These are phyloP conservation scores for Pichia sp. DNA, from an alignment of 1,139 yeast genomes.

Conservation along the genomic window DNA sequence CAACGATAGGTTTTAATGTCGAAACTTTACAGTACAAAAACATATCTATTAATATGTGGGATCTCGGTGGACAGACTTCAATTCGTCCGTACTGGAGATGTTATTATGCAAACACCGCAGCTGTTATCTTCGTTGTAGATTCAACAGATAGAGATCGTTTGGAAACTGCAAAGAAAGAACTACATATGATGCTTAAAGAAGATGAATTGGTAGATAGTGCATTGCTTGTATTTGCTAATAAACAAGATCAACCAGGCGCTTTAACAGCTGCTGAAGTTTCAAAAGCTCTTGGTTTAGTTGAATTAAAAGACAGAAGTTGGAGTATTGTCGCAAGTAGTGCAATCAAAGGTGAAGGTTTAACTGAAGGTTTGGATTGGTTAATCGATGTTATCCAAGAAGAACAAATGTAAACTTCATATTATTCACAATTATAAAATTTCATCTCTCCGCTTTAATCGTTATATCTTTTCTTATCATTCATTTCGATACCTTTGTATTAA, in stretches of 20 bases:
- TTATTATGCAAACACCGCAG: slow-evolving; percentile 92
- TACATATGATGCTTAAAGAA: slow-evolving; percentile 86
- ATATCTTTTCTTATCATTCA: no score
- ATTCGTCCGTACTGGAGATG: slow-evolving; percentile 98
- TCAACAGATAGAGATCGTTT: slow-evolving; percentile 94
- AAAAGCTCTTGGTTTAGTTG: slow-evolving; percentile 77
- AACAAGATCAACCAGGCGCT: slow-evolving; percentile 96
- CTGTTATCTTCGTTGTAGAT: slow-evolving; percentile 93
- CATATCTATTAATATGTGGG: slow-evolving; percentile 82
- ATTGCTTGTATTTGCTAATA: slow-evolving; percentile 88
- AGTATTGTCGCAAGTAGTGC: slow-evolving; percentile 97
- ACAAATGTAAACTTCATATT: slow-evolving; percentile 42
- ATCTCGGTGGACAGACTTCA: slow-evolving; percentile 94
- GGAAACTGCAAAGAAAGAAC: slow-evolving; percentile 79
- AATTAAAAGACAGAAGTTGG: slow-evolving; percentile 94
- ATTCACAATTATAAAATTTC: no score
- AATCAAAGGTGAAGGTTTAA: slow-evolving; percentile 89
- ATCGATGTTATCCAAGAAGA: slow-evolving; percentile 95
- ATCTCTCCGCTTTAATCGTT: no score
- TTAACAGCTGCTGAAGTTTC: slow-evolving; percentile 92
- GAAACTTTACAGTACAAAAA: slow-evolving; percentile 89
- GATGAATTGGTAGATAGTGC: slow-evolving; percentile 91
- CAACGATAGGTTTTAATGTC: slow-evolving; percentile 95
- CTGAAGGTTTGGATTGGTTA: slow-evolving; percentile 95
- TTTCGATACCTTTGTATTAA: no score